Percentiles rank a stretch among this genome's conserved stretches.
Evolutionary conservation across 1,139 yeast species (phyloP).

Genomic region (Pichia kudriavzevii): DNA sequence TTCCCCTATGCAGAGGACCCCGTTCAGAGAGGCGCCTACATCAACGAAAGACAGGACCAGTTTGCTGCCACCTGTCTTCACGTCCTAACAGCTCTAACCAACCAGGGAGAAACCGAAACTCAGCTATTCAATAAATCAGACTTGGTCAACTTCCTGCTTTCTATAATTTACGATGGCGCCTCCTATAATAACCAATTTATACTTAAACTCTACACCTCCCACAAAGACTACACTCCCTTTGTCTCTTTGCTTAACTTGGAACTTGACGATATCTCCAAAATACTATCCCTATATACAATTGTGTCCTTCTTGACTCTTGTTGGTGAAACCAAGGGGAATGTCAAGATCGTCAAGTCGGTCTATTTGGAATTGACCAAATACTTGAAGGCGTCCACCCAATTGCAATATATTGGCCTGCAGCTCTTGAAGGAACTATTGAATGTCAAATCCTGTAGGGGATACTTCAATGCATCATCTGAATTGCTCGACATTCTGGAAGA

Average conservation of each 20-base stretch:
- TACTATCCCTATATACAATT: no score
- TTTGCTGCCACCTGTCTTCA: constrained; percentile 38
- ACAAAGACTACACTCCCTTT: no score
- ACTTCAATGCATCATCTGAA: constrained; percentile 38
- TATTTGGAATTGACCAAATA: no score
- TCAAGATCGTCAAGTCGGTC: no score
- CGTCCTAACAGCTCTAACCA: neutral
- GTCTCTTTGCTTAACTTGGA: no score
- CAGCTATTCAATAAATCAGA: constrained; percentile 3
- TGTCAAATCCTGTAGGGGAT: constrained; percentile 47
- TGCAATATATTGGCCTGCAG: constrained; percentile 62
- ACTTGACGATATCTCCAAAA: no score
- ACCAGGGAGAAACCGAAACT: no score
- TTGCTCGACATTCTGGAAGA: constrained; percentile 5
- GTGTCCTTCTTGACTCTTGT: no score
- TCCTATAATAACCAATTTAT: no score
- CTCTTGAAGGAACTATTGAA: constrained; percentile 56
- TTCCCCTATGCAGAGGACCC: constrained; percentile 43
- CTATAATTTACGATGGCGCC: constrained; percentile 9
- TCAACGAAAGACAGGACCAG: constrained; percentile 39
- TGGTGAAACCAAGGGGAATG: no score
- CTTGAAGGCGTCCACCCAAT: no score
- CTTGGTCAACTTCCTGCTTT: constrained; percentile 4
- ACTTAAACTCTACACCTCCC: no score
- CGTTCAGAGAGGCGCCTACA: constrained; percentile 33